Base-by-base conservation (phyloP, 148 eudicot genomes). In the Vaccinium macrocarpon region DNA sequence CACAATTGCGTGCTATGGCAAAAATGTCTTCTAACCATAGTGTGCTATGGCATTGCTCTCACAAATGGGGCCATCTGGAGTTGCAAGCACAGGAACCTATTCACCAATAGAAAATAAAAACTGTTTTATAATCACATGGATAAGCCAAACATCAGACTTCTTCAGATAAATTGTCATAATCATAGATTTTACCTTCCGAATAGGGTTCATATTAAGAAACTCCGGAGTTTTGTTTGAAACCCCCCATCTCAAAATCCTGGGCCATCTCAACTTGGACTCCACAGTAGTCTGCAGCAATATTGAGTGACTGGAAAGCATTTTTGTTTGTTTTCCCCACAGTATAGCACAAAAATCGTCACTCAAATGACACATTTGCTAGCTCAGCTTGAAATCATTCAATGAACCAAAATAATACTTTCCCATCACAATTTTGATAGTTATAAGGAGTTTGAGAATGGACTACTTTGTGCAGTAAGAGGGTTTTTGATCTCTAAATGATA, bases 1-100 rank as follows among this genome's bases (percentile, higher is more conserved):
- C n/a, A n/a, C n/a, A n/a, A n/a, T n/a, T n/a, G n/a, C n/a, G 35
- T 32, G 35, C 35, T 32, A 3, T 51, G 7, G 35, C 0, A 49
- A 53, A 5, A 86, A 18, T 48, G 53, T 18, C 53, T 25, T 64
- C 89, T 78, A 64, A 93, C 95, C 91, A 85, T 93, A 91, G 76
- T 91, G 93, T 12, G 93, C 93, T 55, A 93, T 93, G 46, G 95
- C 95, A 87, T 93, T 93, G 82, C 93, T 93, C 87, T 93, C 93
- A 77, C 90, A 91, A 8, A 93, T 49, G 27, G 92, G 87, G 19
- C 95, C 95, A 46, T 93, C 93, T 19, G 92, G 93, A 59, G 95
- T 92, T 85, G 90, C 93, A 87, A 93, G 56, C 27, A 93, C 92
- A 79, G 93, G 95, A 62, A 91, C 92, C 93, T 92, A 81, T 21